Percentiles rank a stretch among this genome's conserved stretches.
Conservation (phyloP, 805 yeast genomes). For the Komagataella ulmi region DNA sequence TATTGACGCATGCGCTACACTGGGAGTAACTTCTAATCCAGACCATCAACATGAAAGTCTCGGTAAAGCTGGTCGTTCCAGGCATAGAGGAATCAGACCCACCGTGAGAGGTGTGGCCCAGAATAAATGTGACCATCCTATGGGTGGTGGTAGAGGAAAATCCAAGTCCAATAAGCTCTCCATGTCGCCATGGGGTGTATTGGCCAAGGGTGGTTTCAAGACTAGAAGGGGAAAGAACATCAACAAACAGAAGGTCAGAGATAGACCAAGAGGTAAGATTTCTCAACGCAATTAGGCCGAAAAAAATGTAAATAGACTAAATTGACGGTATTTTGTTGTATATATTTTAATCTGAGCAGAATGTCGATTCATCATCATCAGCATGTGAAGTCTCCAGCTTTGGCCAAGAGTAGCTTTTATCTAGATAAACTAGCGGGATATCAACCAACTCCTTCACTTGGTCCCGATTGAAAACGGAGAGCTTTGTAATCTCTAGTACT, state of each 20-base stretch:
- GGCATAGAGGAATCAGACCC: slow-evolving; percentile 90
- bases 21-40: slow-evolving; percentile 85
- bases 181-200: slow-evolving; percentile 91
- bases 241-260: slow-evolving; percentile 77
- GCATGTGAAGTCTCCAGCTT: background rate
- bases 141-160: slow-evolving; percentile 99
- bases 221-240: slow-evolving; percentile 84
- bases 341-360: background rate
- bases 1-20: slow-evolving; percentile 80
- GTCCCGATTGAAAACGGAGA: slow-evolving; percentile 2
- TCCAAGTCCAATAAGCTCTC: slow-evolving; percentile 92
- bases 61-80: slow-evolving; percentile 95
- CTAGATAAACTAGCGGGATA: slow-evolving; percentile 1
- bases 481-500: slow-evolving; percentile 3
- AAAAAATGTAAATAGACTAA: background rate
- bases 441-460: slow-evolving; percentile 2
- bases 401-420: background rate
- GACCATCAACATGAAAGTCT: slow-evolving; percentile 81
- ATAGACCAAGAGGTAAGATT: slow-evolving; percentile 70
- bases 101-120: slow-evolving; percentile 95
- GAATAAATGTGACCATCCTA: slow-evolving; percentile 97
- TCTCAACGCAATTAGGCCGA: background rate
- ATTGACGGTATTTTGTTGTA: background rate
- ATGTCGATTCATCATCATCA: background rate
- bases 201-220: slow-evolving; percentile 85